Conservation (phyloP, 1,284 basidiomycete species). For the Cutaneotrichosporon sp. region DNA sequence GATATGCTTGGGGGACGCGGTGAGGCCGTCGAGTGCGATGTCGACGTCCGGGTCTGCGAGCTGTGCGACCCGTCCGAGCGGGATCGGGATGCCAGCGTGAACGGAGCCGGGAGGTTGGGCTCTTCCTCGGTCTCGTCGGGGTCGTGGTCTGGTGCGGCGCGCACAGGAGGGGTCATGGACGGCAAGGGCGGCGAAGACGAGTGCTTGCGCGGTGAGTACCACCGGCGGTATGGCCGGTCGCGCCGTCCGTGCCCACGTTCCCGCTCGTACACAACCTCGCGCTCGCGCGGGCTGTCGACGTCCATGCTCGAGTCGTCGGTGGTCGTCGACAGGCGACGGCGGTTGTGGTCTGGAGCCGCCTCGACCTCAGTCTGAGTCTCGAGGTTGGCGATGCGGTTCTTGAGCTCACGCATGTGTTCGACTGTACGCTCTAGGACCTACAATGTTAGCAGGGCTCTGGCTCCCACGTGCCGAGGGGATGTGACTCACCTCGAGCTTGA, state of each 20-base stretch:
- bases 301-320: conserved; percentile 18
- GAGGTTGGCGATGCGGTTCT: conserved; percentile 34
- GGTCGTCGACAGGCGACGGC: conserved; percentile 2
- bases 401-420: conserved; percentile 49
- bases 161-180: conserved; percentile 29
- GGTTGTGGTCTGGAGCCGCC: background rate
- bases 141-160: conserved; percentile 22
- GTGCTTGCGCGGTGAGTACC: conserved; percentile 10
- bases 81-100: conserved; percentile 29
- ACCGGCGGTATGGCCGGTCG: background rate
- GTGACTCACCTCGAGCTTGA: conserved; percentile 51
- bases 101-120: conserved; percentile 38
- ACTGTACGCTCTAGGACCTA: conserved; percentile 52
- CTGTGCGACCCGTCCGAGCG: conserved; percentile 41
- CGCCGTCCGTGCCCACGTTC: background rate
- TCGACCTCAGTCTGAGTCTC: conserved; percentile 27
- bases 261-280: background rate
- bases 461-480: background rate
- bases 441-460: background rate
- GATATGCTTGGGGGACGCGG: conserved; percentile 21
- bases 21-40: conserved; percentile 10
- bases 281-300: conserved; percentile 9
- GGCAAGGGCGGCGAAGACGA: conserved; percentile 33
- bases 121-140: conserved; percentile 47
- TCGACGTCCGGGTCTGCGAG: conserved; percentile 8